Evolutionary conservation across 2,329 filamentous ascomycete species (phyloP).

Genomic region (Hypoxylon sp.): DNA sequence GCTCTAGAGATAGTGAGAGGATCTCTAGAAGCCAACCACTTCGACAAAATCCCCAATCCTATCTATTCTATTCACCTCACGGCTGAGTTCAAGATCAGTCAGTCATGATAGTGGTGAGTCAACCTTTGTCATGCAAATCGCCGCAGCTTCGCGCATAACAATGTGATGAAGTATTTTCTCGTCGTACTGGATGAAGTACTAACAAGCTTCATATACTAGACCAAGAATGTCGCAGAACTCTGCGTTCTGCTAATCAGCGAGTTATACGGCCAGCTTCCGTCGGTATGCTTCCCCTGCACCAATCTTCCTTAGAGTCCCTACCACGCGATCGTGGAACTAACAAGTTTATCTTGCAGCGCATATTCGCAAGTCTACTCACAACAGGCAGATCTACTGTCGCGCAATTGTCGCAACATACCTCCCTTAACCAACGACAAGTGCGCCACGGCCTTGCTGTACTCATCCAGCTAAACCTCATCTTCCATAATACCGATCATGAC

Average conservation of each 20-base stretch:
- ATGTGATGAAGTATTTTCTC: constrained; percentile 4
- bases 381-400: constrained; percentile 81
- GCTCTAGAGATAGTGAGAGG: constrained; percentile 84
- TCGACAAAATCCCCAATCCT: constrained; percentile 45
- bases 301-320: not conserved
- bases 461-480: constrained; percentile 88
- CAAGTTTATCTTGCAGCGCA: constrained; percentile 71
- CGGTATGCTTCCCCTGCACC: constrained; percentile 71
- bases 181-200: constrained; percentile 38
- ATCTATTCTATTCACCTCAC: constrained; percentile 40
- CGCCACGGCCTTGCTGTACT: constrained; percentile 86
- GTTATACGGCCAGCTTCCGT: constrained; percentile 89
- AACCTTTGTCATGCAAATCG: constrained; percentile 24
- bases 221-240: constrained; percentile 85
- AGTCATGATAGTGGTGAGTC: constrained; percentile 54
- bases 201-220: constrained; percentile 59
- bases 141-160: constrained; percentile 1
- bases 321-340: constrained; percentile 33
- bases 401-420: constrained; percentile 78
- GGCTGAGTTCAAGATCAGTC: constrained; percentile 27
- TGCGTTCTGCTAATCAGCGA: constrained; percentile 91
- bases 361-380: constrained; percentile 82
- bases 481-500: constrained; percentile 75
- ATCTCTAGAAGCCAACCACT: constrained; percentile 76
- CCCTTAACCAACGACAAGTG: constrained; percentile 79